Evolutionary conservation across 345 rosid species (phyloP), one percentile per base, ranked within the genome.

Genomic region (Salix suchowensis): DNA sequence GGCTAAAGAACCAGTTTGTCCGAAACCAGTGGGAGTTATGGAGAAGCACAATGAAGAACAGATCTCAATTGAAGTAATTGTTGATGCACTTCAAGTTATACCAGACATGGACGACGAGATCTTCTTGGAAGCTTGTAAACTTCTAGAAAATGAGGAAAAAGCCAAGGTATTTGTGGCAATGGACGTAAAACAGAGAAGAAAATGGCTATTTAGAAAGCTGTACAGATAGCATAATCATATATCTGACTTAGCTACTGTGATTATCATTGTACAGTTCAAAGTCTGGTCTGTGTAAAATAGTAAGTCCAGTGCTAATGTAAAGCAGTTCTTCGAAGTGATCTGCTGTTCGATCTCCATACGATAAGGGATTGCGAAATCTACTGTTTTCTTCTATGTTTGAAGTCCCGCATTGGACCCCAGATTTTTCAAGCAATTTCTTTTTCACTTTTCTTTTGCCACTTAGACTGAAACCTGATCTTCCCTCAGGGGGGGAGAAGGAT

Each of bases 91-190:
- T 71, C 87, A 85, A 70, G 81, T 83, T 48, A 74, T 86, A 65
- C 88, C 87, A 3, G 88, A 74, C 42, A 84, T 84, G 89, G 83
- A 86, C 9, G 88, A 84, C 1, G 89, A 79, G 76, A 84, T 83
- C 66, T 86, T 86, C 78, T 77, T 86, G 76, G 89, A 88, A 66
- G 87, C 91, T 23, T 83, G 85, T 76, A 73, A 80, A 70, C 84
- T 86, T 46, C 79, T 85, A 4, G 91, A 86, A 74, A 82, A 86
- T 30, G 89, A 86, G 80, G 79, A 46, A 64, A 86, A 75, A 10
- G 87, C 84, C 4, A 66, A 74, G 76, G 74, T 74, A 67, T 86
- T 88, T 71, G 77, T 86, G 55, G 77, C 77, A 28, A 86, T 88
- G 89, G 84, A 86, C 65, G 83, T 82, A 24, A 62, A 67, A 61